Percentiles rank a stretch among this genome's conserved stretches.
Conservation (phyloP, 2,329 filamentous ascomycete genomes). For the Neospermospora avenae region DNA sequence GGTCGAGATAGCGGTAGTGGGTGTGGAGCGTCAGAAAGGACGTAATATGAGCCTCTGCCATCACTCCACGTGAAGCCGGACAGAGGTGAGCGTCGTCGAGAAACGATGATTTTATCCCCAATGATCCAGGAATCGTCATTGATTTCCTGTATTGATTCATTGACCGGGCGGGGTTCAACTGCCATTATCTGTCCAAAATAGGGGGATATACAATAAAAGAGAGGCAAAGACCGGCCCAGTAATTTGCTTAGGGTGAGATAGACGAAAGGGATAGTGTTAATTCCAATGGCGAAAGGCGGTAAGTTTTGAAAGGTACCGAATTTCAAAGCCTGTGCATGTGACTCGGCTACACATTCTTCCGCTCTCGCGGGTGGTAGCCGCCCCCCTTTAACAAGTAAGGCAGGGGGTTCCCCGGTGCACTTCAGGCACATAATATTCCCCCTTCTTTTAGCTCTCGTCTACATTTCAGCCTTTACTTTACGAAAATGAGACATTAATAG, state of each 20-base stretch:
- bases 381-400: no score
- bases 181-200: background rate
- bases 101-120: conserved; percentile 7
- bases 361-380: no score
- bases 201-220: background rate
- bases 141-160: conserved; percentile 11
- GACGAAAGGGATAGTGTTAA: background rate
- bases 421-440: no score
- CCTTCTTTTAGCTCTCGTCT: no score
- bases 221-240: background rate
- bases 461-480: no score
- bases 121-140: conserved; percentile 7
- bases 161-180: background rate
- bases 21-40: conserved; percentile 6
- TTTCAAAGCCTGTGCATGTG: no score
- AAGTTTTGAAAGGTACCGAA: background rate
- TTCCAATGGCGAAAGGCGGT: background rate
- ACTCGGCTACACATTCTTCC: no score
- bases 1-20: conserved; percentile 8
- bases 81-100: conserved; percentile 5
- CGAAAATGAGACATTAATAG: no score
- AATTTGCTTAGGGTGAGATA: background rate
- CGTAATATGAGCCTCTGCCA: conserved; percentile 11
- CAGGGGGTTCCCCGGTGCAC: no score
- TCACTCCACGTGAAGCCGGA: conserved; percentile 8